These are phyloP conservation scores for Lavandula angustifolia DNA, from an alignment of 257 asterid species.

Conservation along the genomic window DNA sequence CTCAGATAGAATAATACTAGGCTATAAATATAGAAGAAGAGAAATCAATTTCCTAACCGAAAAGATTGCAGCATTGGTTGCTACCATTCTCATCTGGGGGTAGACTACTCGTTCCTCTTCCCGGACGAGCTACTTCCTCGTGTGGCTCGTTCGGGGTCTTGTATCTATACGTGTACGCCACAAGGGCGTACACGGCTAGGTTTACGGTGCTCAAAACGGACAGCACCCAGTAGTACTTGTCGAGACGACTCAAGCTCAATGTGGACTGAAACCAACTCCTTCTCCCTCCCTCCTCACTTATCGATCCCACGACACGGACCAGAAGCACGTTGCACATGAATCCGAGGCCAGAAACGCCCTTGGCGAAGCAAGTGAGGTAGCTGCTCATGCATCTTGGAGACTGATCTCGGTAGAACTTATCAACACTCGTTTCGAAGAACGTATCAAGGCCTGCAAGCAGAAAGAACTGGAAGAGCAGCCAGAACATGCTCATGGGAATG, in stretches of 20 bases:
- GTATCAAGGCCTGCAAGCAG: constrained; percentile 50
- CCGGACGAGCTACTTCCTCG: not conserved
- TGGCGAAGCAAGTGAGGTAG: constrained; percentile 30
- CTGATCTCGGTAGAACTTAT: constrained; percentile 31
- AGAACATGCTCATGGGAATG: constrained; percentile 36
- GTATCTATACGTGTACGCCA: constrained; percentile 33
- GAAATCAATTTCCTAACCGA: not conserved
- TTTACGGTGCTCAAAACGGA: constrained; percentile 43
- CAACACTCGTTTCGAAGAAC: constrained; percentile 35
- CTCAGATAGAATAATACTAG: too few relatives aligned
- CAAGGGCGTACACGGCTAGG: constrained; percentile 33
- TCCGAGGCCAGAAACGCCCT: constrained; percentile 52
- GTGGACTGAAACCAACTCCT: constrained; percentile 50
- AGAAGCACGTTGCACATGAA: constrained; percentile 40
- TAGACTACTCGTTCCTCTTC: not conserved
- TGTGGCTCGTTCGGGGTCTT: not conserved
- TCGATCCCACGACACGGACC: constrained; percentile 40
- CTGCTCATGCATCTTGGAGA: constrained; percentile 32
- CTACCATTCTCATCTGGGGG: constrained; percentile 19
- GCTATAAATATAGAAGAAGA: not conserved
- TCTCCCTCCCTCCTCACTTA: constrained; percentile 32
- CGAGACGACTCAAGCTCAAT: constrained; percentile 52
- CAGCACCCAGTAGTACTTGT: constrained; percentile 56
- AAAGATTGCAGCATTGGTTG: constrained; percentile 21
- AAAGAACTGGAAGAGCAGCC: constrained; percentile 49